These are phyloP conservation scores for Microcyclospora pomicola DNA, from an alignment of 2,329 filamentous ascomycete genomes.

Conservation along the genomic window DNA sequence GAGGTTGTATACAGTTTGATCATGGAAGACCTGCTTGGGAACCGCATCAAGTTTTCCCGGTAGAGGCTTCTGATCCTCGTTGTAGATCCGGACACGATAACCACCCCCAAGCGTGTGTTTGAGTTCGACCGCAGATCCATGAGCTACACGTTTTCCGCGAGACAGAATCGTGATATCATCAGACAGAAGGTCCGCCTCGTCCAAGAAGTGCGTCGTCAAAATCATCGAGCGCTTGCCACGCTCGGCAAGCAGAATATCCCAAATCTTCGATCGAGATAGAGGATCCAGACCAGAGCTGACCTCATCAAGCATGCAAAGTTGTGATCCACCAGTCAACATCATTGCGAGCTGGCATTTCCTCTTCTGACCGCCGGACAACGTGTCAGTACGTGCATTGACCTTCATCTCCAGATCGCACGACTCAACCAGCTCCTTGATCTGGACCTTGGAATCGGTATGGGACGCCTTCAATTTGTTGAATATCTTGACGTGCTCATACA, in stretches of 20 bases:
- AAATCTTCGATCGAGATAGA: slow-evolving; percentile 73
- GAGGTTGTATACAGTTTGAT: slow-evolving; percentile 60
- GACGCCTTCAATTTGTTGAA: slow-evolving; percentile 70
- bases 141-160: slow-evolving; percentile 65
- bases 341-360: slow-evolving; percentile 83
- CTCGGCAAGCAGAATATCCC: slow-evolving; percentile 82
- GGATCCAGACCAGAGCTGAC: slow-evolving; percentile 82
- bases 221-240: slow-evolving; percentile 71
- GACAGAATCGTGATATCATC: slow-evolving; percentile 83
- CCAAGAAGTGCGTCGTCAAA: slow-evolving; percentile 83
- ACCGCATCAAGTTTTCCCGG: slow-evolving; percentile 13
- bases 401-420: slow-evolving; percentile 67
- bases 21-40: slow-evolving; percentile 42
- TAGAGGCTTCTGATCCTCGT: slow-evolving; percentile 27
- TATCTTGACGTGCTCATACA: slow-evolving; percentile 69
- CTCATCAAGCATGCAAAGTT: slow-evolving; percentile 82
- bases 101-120: slow-evolving; percentile 73
- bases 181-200: slow-evolving; percentile 79
- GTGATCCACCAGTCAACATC: slow-evolving; percentile 85
- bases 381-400: slow-evolving; percentile 55
- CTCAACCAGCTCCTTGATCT: slow-evolving; percentile 49
- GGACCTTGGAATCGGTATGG: slow-evolving; percentile 44
- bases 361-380: slow-evolving; percentile 82
- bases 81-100: slow-evolving; percentile 66
- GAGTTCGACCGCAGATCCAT: slow-evolving; percentile 73